Base-by-base conservation (phyloP, 345 rosid genomes). In the Populus deltoides region DNA sequence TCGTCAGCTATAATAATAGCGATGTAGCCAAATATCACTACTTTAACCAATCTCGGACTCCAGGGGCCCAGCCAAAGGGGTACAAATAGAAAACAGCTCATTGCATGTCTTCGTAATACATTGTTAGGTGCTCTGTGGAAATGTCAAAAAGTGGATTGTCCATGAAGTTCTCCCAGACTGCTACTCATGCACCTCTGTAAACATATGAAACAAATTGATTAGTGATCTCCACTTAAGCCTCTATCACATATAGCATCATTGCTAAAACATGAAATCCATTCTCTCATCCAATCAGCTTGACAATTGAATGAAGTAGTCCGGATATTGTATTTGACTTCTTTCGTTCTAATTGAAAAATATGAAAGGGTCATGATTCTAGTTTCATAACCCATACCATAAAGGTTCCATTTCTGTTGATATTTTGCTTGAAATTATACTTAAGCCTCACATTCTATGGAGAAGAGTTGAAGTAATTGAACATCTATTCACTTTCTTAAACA, bases 61-160 rank as follows among this genome's bases (percentile, higher is more conserved):
- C 98, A 93, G 99, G 99, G 0, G 98, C 98, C 99, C 99, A 96
- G 0, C 99, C 98, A 39, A 96, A 87, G 1, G 98, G 97, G 74
- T 97, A 96, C 81, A 96, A 76, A 78, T 97, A 96, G 87, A 95
- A 93, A 65, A 91, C 87, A 38, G 98, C 87, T 77, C 97, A 85
- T 72, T 95, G 98, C 99, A 95, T 95, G 82, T 95, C 99, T 90
- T 95, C 97, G 2, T 95, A 95, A 81, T 93, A 95, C 15, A 97
- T 95, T 5, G 92, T 84, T 25, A 97, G 99, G 79, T 95, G 98
- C 61, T 95, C 97, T 4, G 96, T 92, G 73, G 99, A 95, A 81
- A 95, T 92, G 88, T 95, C 99, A 55, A 95, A 95, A 5, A 95
- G 85, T 2, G 93, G 97, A 80, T 95, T 95, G 88, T 92, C 88